These are phyloP conservation scores for Odontarrhena argentea DNA, from an alignment of 345 rosid genomes.

Conservation along the genomic window DNA sequence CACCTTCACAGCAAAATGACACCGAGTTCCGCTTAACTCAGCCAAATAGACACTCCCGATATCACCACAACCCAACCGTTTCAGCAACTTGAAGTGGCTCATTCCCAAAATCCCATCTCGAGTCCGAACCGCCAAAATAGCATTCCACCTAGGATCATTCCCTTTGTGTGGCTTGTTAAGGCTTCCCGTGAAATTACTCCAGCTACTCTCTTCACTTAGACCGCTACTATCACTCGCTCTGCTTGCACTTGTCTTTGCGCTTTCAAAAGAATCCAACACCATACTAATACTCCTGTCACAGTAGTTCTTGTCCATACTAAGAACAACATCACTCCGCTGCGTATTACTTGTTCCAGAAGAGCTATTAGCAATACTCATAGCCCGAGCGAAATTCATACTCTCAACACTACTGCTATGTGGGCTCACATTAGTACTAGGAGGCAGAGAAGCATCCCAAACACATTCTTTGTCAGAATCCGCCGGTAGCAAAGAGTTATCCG, in stretches of 20 bases:
- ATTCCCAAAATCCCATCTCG: conserved; percentile 91
- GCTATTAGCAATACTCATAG: conserved; percentile 88
- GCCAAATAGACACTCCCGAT: conserved; percentile 98
- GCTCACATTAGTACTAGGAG: conserved; percentile 89
- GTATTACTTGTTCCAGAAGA: conserved; percentile 51
- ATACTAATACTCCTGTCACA: conserved; percentile 64
- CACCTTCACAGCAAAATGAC: conserved; percentile 95
- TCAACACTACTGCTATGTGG: conserved; percentile 89
- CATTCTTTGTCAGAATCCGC: conserved; percentile 84
- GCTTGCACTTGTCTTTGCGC: conserved; percentile 80
- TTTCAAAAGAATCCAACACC: conserved; percentile 77
- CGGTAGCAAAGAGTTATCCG: conserved; percentile 58
- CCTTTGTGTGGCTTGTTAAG: conserved; percentile 98
- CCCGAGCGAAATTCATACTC: conserved; percentile 65
- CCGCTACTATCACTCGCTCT: conserved; percentile 87
- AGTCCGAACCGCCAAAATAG: conserved; percentile 78
- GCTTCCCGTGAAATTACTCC: conserved; percentile 90
- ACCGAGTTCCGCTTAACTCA: conserved; percentile 84
- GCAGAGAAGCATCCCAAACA: conserved; percentile 95
- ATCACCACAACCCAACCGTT: conserved; percentile 96
- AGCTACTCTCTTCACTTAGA: conserved; percentile 89
- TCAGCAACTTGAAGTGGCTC: conserved; percentile 91
- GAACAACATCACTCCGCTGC: conserved; percentile 72
- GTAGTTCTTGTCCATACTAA: conserved; percentile 62
- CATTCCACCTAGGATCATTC: conserved; percentile 97